Percentiles rank a stretch among this genome's conserved stretches.
phyloP scores from a whole-genome alignment of 2,329 filamentous ascomycete species.

The Taxawa tesnikishii region DNA sequence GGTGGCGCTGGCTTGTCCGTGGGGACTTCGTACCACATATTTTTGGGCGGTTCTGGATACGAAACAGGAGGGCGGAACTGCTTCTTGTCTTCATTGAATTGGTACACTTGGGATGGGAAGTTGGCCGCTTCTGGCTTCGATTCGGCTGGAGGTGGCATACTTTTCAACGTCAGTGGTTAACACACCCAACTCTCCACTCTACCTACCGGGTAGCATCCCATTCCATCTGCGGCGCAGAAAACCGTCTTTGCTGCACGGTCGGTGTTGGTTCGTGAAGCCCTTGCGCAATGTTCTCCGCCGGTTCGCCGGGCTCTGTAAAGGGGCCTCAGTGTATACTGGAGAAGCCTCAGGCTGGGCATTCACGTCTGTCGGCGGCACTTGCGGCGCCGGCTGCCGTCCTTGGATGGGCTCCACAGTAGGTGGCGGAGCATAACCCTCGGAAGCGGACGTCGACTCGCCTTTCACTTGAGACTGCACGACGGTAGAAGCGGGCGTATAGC shows the following conservation, averaged over 20 bases:
- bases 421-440: too few species aligned
- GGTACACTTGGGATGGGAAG: conserved; percentile 66
- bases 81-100: conserved; percentile 64
- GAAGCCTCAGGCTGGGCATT: conserved; percentile 16
- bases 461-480: conserved; percentile 18
- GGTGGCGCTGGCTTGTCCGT: conserved; percentile 42
- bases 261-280: conserved; percentile 29
- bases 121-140: conserved; percentile 77
- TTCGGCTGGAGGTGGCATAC: conserved; percentile 38
- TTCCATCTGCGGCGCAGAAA: conserved; percentile 45
- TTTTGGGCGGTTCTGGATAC: conserved; percentile 72
- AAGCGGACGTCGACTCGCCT: too few species aligned
- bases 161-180: conserved; percentile 2
- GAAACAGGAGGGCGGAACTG: conserved; percentile 65
- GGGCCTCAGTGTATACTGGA: conserved; percentile 25
- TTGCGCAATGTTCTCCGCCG: conserved; percentile 30
- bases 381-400: conserved; percentile 2
- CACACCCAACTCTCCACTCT: not conserved
- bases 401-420: too few species aligned
- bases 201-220: conserved; percentile 47
- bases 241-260: conserved; percentile 35
- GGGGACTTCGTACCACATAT: conserved; percentile 83
- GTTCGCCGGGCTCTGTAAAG: conserved; percentile 30
- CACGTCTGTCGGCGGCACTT: too few species aligned
- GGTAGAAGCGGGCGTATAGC: conserved; percentile 6